Evolutionary conservation across 2,329 filamentous ascomycete species (phyloP).

Genomic region (Sphaerulina populicola): DNA sequence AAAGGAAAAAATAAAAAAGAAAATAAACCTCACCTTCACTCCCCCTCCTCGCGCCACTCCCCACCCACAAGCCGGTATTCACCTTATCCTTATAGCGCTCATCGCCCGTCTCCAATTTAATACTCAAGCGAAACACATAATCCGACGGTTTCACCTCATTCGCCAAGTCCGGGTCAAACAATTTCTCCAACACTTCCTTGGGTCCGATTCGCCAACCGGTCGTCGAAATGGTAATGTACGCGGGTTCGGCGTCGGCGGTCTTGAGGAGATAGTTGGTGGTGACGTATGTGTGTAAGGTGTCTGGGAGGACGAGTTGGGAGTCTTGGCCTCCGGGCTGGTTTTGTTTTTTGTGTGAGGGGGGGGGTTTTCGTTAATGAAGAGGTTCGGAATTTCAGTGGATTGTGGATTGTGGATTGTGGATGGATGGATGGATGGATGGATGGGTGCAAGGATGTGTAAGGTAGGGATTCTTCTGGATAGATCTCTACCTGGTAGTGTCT

Average conservation of each 20-base stretch:
- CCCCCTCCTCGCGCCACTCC: constrained; percentile 14
- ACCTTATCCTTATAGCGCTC: constrained; percentile 11
- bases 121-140: constrained; percentile 13
- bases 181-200: constrained; percentile 13
- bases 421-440: too few relatives aligned
- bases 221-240: constrained; percentile 18
- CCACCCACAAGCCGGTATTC: constrained; percentile 18
- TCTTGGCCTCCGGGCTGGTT: constrained; percentile 17
- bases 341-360: neutral
- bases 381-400: too few relatives aligned
- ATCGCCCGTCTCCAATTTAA: constrained; percentile 19
- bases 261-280: constrained; percentile 17
- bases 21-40: constrained; percentile 11
- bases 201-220: constrained; percentile 18
- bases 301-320: constrained; percentile 15
- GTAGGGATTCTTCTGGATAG: too few relatives aligned
- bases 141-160: constrained; percentile 16
- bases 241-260: constrained; percentile 13
- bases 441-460: too few relatives aligned
- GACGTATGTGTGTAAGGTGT: constrained; percentile 13
- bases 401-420: too few relatives aligned
- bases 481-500: too few relatives aligned
- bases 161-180: constrained; percentile 16
- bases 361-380: too few relatives aligned
- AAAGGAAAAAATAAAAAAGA: too few relatives aligned